phyloP scores from a whole-genome alignment of 2,329 filamentous ascomycete species.

The Cladobotryum protrusum region DNA sequence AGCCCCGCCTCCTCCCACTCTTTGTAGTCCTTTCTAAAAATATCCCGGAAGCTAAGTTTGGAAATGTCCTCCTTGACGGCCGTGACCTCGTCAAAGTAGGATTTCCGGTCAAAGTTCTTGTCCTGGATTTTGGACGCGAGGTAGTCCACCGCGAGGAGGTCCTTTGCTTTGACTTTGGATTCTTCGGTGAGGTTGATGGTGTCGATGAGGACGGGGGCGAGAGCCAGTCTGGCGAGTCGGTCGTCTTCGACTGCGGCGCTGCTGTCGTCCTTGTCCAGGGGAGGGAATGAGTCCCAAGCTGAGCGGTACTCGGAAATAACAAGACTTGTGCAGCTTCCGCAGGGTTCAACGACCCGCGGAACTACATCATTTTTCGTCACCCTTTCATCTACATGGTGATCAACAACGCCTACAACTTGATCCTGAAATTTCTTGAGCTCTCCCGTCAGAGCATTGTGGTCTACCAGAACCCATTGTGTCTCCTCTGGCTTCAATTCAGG shows the following conservation, averaged over 20 bases:
- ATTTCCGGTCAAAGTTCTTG: constrained; percentile 42
- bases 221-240: constrained; percentile 58
- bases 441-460: constrained; percentile 71
- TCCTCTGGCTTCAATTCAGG: constrained; percentile 45
- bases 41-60: constrained; percentile 54
- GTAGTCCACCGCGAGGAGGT: constrained; percentile 51
- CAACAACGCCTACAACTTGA: constrained; percentile 60
- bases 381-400: constrained; percentile 73
- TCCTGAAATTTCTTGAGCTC: constrained; percentile 45
- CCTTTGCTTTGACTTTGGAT: constrained; percentile 59
- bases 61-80: constrained; percentile 63
- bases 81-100: constrained; percentile 55
- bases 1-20: constrained; percentile 57
- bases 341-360: constrained; percentile 57
- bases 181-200: constrained; percentile 58
- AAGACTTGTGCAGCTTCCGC: constrained; percentile 68
- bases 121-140: constrained; percentile 45
- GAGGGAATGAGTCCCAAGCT: constrained; percentile 50
- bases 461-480: constrained; percentile 67
- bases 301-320: constrained; percentile 54
- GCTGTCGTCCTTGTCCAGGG: constrained; percentile 15
- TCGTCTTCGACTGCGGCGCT: constrained; percentile 37
- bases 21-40: constrained; percentile 80
- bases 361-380: constrained; percentile 40
- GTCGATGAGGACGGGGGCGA: constrained; percentile 69